These are phyloP conservation scores for Kurtzmaniella quercitrusa DNA, from an alignment of 1,139 yeast genomes.

Conservation along the genomic window DNA sequence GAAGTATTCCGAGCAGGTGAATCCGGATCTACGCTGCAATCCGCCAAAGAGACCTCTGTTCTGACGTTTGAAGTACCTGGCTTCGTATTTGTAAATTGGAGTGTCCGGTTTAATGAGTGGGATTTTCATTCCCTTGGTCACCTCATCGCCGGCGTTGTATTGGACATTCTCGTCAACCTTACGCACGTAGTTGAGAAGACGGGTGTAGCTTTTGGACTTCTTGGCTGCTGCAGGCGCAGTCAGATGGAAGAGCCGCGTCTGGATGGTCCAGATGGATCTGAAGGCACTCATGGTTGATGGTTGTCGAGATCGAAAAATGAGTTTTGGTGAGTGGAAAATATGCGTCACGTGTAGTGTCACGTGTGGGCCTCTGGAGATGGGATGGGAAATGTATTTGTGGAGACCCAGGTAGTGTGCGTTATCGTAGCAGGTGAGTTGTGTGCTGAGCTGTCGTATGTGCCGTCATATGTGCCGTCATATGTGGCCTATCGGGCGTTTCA, in stretches of 20 bases:
- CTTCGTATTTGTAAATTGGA: constrained; percentile 82
- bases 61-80: constrained; percentile 74
- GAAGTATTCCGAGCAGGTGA: constrained; percentile 68
- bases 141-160: constrained; percentile 35
- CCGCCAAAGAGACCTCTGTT: constrained; percentile 92
- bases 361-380: not conserved
- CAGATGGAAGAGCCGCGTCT: constrained; percentile 5
- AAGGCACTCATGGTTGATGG: constrained; percentile 3
- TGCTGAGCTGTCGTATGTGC: too few relatives aligned
- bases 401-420: too few relatives aligned
- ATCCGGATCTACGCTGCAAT: constrained; percentile 71
- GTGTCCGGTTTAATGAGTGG: constrained; percentile 46
- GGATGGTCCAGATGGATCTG: constrained; percentile 3
- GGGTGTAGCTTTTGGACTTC: constrained; percentile 24
- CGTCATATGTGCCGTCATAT: too few relatives aligned
- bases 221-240: constrained; percentile 1
- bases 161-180: constrained; percentile 29
- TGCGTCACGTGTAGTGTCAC: not conserved
- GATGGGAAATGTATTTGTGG: too few relatives aligned
- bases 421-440: too few relatives aligned
- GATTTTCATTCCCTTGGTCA: constrained; percentile 29
- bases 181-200: constrained; percentile 36
- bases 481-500: too few relatives aligned
- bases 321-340: not conserved
- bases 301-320: not conserved